Conservation (phyloP, 306 rosid species). For the Alnus rubra region DNA sequence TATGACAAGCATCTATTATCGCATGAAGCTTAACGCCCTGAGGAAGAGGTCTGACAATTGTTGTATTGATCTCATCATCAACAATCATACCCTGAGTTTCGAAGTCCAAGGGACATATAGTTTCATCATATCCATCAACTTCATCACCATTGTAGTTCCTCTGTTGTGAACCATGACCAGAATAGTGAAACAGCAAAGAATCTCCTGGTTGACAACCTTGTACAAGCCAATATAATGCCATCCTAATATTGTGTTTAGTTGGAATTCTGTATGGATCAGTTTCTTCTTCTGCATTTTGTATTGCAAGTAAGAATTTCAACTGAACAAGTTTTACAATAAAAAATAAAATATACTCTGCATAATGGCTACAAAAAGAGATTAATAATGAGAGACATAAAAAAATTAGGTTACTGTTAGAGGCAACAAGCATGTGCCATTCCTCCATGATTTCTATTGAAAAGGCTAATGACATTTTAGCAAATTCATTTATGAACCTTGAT, state of each 20-base stretch:
- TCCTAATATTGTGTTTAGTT: slow-evolving; percentile 70
- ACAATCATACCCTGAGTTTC: slow-evolving; percentile 99
- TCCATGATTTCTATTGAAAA: neutral
- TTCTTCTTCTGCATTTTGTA: slow-evolving; percentile 86
- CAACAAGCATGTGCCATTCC: neutral
- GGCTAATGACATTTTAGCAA: neutral
- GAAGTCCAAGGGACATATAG: slow-evolving; percentile 91
- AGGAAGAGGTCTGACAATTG: slow-evolving; percentile 81
- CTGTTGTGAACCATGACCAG: slow-evolving; percentile 98
- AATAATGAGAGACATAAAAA: neutral
- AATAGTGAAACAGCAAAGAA: slow-evolving; percentile 90
- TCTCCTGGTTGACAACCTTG: slow-evolving; percentile 98
- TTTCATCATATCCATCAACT: slow-evolving; percentile 94
- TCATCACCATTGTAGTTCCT: slow-evolving; percentile 89
- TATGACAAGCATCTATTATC: slow-evolving; percentile 91
- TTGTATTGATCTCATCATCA: slow-evolving; percentile 86
- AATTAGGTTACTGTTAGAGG: neutral
- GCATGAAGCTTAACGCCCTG: slow-evolving; percentile 93
- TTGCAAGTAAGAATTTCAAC: slow-evolving; percentile 16
- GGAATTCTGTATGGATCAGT: slow-evolving; percentile 81
- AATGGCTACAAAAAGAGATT: neutral
- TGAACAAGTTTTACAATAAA: slow-evolving; percentile 1
- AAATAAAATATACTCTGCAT: neutral
- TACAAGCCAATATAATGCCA: slow-evolving; percentile 96
- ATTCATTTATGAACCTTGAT: neutral